Evolutionary conservation across 192 early-diverging fungal genomes (phyloP).

Genomic region (Coemansia reversa): DNA sequence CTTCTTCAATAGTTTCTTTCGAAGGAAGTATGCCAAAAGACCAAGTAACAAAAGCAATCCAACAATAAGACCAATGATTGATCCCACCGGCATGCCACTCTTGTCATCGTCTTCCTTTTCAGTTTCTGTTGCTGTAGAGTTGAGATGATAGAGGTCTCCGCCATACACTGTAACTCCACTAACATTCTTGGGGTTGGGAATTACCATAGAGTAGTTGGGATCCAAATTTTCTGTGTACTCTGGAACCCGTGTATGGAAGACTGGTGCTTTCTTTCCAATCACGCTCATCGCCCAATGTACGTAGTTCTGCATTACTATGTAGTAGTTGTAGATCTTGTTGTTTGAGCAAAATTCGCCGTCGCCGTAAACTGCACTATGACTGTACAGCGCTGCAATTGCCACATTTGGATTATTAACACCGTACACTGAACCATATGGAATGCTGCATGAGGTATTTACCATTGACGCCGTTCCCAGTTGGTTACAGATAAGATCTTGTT

Average conservation of each 20-base stretch:
- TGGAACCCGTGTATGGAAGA: slow-evolving; percentile 29
- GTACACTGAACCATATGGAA: slow-evolving; percentile 36
- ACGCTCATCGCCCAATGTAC: slow-evolving; percentile 41
- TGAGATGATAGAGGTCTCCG: slow-evolving; percentile 31
- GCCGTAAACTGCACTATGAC: slow-evolving; percentile 32
- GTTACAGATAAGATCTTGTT: slow-evolving; percentile 42
- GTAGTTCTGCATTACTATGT: slow-evolving; percentile 43
- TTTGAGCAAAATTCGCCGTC: slow-evolving; percentile 11
- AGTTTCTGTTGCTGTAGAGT: background rate
- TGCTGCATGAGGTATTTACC: slow-evolving; percentile 25
- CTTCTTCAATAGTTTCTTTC: slow-evolving; percentile 7
- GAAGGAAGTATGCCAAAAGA: slow-evolving; percentile 14
- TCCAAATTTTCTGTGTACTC: slow-evolving; percentile 36
- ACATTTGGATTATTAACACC: slow-evolving; percentile 21
- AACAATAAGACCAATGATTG: slow-evolving; percentile 17
- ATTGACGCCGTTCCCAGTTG: slow-evolving; percentile 15
- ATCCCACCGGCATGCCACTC: slow-evolving; percentile 7
- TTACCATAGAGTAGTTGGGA: slow-evolving; percentile 33
- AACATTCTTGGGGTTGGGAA: slow-evolving; percentile 12
- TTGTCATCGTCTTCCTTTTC: background rate
- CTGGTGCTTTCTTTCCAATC: slow-evolving; percentile 21
- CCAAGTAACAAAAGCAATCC: slow-evolving; percentile 14
- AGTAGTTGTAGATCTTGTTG: slow-evolving; percentile 30
- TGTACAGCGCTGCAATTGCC: slow-evolving; percentile 42
- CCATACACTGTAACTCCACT: slow-evolving; percentile 17